Evolutionary conservation across 1,284 basidiomycete species (phyloP), one percentile per base, ranked within the genome.

Genomic region (Cystobasidium pallidum): DNA sequence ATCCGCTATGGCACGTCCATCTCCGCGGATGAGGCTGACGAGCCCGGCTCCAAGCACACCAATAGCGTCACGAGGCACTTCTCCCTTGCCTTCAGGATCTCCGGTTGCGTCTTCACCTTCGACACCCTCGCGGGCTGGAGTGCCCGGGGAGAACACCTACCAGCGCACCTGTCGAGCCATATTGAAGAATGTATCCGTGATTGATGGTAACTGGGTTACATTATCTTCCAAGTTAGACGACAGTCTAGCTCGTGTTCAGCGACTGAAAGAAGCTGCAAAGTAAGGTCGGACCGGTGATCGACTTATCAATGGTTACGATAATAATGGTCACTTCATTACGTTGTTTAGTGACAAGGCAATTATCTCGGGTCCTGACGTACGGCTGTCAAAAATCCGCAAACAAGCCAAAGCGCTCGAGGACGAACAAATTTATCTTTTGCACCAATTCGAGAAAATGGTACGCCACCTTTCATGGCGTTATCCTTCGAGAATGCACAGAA

Each of bases 11-110:
- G 26, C 68, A 13, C 59, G 59, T 21, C 61, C 68, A 39, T 63
- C 68, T 26, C 68, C 68, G 10, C 45, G 52, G 8, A 52, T 64
- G 32, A 59, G 68, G 17, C 30, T 71, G 49, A 71, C 43, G 17
- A 71, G 68, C 36, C 68, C 68, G n/a, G 26, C 68, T 43, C 68
- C 68, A 19, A 51, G 51, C 19, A 71, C 68, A 32, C 68, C 68
- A 26, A 43, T 24, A 17, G 21, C 52, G 13, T 34, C 49, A 1
- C 64, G 51, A 57, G 54, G 54, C 26, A 32, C n/a, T 24, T 34
- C 34, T 19, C 24, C 64, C 15, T 24, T 47, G 36, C 68, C 68
- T 54, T n/a, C 51, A 39, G 54, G 54, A 34, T 41, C 39, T 24
- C 64, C 52, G 10, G 32, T 51, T 55, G 26, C 28, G 8, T 51